Evolutionary conservation across 306 rosid genomes (phyloP).

Genomic region (Aeschynomene evenia): DNA sequence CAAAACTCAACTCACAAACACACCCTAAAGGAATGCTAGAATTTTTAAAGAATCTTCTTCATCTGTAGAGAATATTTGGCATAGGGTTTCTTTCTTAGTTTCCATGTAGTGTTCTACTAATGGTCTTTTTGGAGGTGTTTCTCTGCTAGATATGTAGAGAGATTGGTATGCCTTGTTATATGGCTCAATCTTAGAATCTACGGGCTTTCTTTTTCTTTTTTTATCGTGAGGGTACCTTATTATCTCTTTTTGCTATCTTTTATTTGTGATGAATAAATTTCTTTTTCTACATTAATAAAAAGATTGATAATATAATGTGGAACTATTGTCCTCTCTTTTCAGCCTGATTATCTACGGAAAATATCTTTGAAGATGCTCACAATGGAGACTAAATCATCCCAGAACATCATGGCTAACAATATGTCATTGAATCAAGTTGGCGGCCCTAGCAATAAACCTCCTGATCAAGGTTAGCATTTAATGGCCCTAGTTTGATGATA

Average conservation of each 20-base stretch:
- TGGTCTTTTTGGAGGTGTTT: not conserved
- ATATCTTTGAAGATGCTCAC: conserved; percentile 44
- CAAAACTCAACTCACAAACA: too few species aligned
- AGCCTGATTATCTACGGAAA: conserved; percentile 45
- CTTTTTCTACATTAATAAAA: not conserved
- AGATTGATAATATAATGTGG: not conserved
- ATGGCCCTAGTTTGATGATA: not conserved
- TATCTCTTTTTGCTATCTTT: not conserved
- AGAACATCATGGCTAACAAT: conserved; percentile 35
- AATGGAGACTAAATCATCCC: conserved; percentile 64
- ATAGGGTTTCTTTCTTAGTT: not conserved
- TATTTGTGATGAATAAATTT: not conserved
- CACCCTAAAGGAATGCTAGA: not conserved
- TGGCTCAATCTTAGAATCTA: not conserved
- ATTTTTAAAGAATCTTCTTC: not conserved
- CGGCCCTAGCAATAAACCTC: conserved; percentile 49
- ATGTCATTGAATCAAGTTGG: conserved; percentile 49
- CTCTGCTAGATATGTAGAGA: not conserved
- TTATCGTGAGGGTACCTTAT: not conserved
- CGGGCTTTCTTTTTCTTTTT: not conserved
- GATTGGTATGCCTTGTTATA: not conserved
- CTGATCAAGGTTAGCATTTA: conserved; percentile 57
- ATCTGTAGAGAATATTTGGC: not conserved
- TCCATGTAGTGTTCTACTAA: not conserved
- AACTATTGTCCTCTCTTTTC: conserved; percentile 15